Evolutionary conservation across 257 asterid genomes (phyloP), one percentile per base, ranked within the genome.

Genomic region (Striga asiatica): DNA sequence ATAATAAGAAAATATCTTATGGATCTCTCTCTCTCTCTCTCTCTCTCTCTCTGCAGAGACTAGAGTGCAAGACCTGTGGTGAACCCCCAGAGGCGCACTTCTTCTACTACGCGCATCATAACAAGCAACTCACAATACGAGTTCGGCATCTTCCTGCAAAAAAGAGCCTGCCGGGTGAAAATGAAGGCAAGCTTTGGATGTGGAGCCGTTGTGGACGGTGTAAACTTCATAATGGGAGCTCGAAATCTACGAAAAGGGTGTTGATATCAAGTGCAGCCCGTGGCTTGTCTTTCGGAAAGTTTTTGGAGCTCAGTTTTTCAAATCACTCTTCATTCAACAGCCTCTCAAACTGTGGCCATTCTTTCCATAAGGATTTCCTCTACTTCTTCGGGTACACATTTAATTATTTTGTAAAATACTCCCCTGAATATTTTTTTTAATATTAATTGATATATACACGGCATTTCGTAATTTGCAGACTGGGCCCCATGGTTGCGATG

Each of bases 171-270:
- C 83, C 95, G 18, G 96, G 98, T 39, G 94, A 76, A 76, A 62
- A 70, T 48, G 95, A 84, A 55, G 84, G 95, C 69, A 84, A 84
- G 83, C 88, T 91, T 66, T 91, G 98, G 98, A 91, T 91, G 98
- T 91, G 98, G 98, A 91, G 98, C 67, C 94, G 94, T 7, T 91
- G 98, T 71, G 89, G 92, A 49, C 75, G 76, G 66, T 83, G 91
- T 74, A 85, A 79, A 70, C 58, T 68, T 59, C 67, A 45, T 32
- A 73, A 62, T 43, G 86, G 77, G 49, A 62, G 60, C 72, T 76
- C 80, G 29, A 76, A 73, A 68, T 71, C 85, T 34, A 86, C 98
- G 3, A 91, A 81, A 66, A 75, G 96, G 76, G 94, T 91, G 57
- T 41, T 91, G 70, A 68, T 91, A 58, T 91, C 98, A 54, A 65